Percentiles rank a stretch among this genome's conserved stretches.
Conservation (phyloP, 352 stramenopile species). For the Aphanomyces astaci region DNA sequence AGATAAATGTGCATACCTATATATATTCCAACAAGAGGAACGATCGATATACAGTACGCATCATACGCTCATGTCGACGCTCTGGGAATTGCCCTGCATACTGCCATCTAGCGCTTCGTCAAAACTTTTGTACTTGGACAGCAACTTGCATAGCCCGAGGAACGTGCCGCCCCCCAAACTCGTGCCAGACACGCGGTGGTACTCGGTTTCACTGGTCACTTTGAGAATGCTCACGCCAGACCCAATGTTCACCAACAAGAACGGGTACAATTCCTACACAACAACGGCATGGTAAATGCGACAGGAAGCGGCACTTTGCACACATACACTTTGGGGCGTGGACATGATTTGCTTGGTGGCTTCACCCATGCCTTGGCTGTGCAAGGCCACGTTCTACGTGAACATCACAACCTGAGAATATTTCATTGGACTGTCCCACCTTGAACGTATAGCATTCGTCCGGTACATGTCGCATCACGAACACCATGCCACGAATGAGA, state of each 20-base stretch:
- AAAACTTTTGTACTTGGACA: slow-evolving; percentile 82
- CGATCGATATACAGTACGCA: background rate
- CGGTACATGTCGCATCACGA: slow-evolving; percentile 86
- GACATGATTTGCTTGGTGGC: slow-evolving; percentile 57
- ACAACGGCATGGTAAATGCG: no score
- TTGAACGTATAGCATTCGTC: slow-evolving; percentile 96
- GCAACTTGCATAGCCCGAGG: slow-evolving; percentile 89
- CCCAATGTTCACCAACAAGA: slow-evolving; percentile 96
- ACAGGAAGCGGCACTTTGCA: no score
- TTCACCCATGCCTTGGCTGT: slow-evolving; percentile 45
- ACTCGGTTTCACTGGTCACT: slow-evolving; percentile 81
- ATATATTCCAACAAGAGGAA: no score
- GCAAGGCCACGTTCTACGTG: slow-evolving; percentile 42
- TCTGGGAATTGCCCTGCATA: slow-evolving; percentile 52
- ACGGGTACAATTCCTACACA: slow-evolving; percentile 86
- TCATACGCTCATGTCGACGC: slow-evolving; percentile 86
- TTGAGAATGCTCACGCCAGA: slow-evolving; percentile 96
- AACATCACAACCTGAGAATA: background rate
- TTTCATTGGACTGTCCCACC: no score
- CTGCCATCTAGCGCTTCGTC: slow-evolving; percentile 74
- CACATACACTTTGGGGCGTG: slow-evolving; percentile 32
- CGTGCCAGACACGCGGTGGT: slow-evolving; percentile 94
- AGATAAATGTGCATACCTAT: no score
- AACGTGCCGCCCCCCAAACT: slow-evolving; percentile 97
- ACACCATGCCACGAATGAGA: slow-evolving; percentile 95